Evolutionary conservation across 2,329 filamentous ascomycete genomes (phyloP).

Genomic region (Calonectria pseudoreteaudii): DNA sequence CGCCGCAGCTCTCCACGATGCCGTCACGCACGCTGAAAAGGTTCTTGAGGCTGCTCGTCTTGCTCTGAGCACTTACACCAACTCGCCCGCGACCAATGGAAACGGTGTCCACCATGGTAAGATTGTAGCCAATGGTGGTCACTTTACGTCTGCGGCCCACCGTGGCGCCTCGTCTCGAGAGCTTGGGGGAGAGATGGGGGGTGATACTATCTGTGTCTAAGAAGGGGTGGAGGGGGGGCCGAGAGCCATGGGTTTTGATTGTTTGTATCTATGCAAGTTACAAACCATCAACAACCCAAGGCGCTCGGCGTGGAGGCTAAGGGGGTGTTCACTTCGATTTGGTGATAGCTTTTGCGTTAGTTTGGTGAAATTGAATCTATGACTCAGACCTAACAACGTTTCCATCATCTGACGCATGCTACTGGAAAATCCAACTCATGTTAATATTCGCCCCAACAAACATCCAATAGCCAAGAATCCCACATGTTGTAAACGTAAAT

Average conservation of each 20-base stretch:
- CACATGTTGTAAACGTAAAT: neutral
- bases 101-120: constrained; percentile 26
- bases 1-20: constrained; percentile 55
- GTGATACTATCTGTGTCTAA: constrained; percentile 61
- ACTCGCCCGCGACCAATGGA: constrained; percentile 27
- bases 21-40: constrained; percentile 60
- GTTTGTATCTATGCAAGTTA: constrained; percentile 23
- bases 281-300: constrained; percentile 28
- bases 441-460: neutral
- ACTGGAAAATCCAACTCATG: neutral
- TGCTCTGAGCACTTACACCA: constrained; percentile 55
- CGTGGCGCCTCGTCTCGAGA: constrained; percentile 66
- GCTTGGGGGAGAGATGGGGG: constrained; percentile 71
- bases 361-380: constrained; percentile 23
- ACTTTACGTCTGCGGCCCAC: constrained; percentile 42
- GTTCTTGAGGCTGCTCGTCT: constrained; percentile 58
- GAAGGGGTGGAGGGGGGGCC: constrained; percentile 5
- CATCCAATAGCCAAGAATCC: neutral
- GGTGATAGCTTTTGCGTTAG: neutral
- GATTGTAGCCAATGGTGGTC: constrained; percentile 33
- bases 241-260: constrained; percentile 7
- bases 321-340: constrained; percentile 23
- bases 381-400: constrained; percentile 14
- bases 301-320: constrained; percentile 8
- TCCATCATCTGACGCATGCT: neutral